A percentile compares a stretch with the other conserved stretches of the same genome.
Conservation (phyloP, 331 rosid species). For the Quercus phellos region DNA sequence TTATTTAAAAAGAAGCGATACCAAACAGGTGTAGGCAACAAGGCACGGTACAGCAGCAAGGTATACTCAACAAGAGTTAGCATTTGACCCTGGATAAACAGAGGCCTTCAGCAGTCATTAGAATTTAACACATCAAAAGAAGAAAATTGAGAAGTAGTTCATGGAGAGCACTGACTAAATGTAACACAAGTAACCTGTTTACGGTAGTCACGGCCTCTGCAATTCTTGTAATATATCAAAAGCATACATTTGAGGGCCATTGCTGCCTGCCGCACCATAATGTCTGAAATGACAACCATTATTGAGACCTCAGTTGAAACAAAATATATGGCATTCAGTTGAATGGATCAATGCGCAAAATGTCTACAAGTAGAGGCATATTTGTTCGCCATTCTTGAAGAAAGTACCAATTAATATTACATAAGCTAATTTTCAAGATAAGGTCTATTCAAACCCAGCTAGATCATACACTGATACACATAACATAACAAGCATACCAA, state of each 20-base stretch:
- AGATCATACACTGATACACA: too few relatives aligned
- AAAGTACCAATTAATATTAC: not conserved
- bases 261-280: conserved; percentile 87
- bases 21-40: conserved; percentile 97
- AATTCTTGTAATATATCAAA: conserved; percentile 78
- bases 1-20: conserved; percentile 94
- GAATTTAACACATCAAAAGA: not conserved
- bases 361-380: not conserved
- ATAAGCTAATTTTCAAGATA: not conserved
- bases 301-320: not conserved
- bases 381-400: not conserved
- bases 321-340: not conserved
- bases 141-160: not conserved
- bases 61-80: conserved; percentile 79
- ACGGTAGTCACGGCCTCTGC: conserved; percentile 84
- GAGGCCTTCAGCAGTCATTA: conserved; percentile 23
- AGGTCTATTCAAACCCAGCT: too few relatives aligned
- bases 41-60: conserved; percentile 85
- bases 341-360: too few relatives aligned
- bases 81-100: conserved; percentile 75
- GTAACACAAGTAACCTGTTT: conserved; percentile 55
- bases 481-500: too few relatives aligned
- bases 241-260: conserved; percentile 76
- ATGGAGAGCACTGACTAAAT: not conserved
- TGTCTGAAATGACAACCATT: conserved; percentile 54